Base-by-base conservation (phyloP, 1,284 basidiomycete genomes). In the Sporisorium scitamineum region DNA sequence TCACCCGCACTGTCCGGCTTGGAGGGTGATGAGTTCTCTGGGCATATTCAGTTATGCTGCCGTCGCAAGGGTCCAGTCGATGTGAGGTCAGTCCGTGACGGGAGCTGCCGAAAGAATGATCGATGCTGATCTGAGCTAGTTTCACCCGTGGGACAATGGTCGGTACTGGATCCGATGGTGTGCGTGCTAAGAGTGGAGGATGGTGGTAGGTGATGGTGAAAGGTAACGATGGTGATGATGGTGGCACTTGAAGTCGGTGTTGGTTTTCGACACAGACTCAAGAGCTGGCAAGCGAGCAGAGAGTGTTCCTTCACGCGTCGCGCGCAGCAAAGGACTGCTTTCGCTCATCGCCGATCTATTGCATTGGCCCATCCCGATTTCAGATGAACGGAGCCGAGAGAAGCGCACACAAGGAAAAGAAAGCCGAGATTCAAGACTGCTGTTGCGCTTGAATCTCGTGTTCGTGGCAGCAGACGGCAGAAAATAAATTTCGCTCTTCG, bases 21-120 rank as follows among this genome's bases (percentile, higher is more conserved):
- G 84, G n/a, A 85, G 65, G 16, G 84, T 84, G 56, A 85, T 85
- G 11, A 85, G 70, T 70, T 85, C 84, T 45, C 84, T 73, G 16
- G 81, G 81, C 82, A 84, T 84, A 45, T 20, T 59, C 22, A 4
- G 16, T 18, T 54, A 47, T 26, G 42, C 44, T 45, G 48, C 29
- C 16, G 8, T 32, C 14, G 24, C 24, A 44, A n/a, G 39, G 24
- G 26, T 18, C 20, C 26, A 44, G 54, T 27, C 22, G 54, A 45
- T 44, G 27, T 5, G 2, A 18, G 14, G 41, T n/a, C 26, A 9
- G 37, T 39, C 37, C 41, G 54, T 9, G 54, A 31, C 8, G 20
- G 42, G n/a, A 20, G 26, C 52, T 24, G 52, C 14, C 32, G 24
- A 53, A 24, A n/a, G 32, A 18, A 22, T 1, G 31, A 34, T 42